These are phyloP conservation scores for Oligophagozyma castellii DNA, from an alignment of 1,139 yeast species.

Conservation along the genomic window DNA sequence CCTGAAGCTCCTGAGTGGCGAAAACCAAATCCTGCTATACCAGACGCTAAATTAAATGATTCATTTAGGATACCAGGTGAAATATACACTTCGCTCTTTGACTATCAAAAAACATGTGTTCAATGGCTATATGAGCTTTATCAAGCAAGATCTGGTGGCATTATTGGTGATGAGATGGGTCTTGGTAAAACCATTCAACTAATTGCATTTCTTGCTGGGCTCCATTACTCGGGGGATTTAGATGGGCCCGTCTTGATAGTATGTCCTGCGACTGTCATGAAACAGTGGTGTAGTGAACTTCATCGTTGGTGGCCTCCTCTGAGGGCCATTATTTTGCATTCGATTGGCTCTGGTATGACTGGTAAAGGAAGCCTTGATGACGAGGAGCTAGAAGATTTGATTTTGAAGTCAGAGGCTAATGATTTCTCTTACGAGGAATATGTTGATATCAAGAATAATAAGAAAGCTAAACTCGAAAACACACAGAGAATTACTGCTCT, in stretches of 20 bases:
- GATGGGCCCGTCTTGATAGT: constrained; percentile 74
- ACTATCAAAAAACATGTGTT: constrained; percentile 87
- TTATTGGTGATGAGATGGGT: constrained; percentile 97
- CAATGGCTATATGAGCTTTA: constrained; percentile 72
- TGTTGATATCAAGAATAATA: constrained; percentile 19
- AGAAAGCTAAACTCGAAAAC: constrained; percentile 17
- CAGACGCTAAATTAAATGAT: constrained; percentile 63
- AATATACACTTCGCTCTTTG: constrained; percentile 71
- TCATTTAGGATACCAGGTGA: constrained; percentile 79
- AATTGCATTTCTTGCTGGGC: constrained; percentile 77
- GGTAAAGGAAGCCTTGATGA: constrained; percentile 29
- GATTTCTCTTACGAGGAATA: constrained; percentile 30
- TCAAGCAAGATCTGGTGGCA: constrained; percentile 83
- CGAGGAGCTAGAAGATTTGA: constrained; percentile 27
- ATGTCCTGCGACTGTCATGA: constrained; percentile 93
- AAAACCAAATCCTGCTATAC: constrained; percentile 61
- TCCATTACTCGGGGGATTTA: constrained; percentile 67
- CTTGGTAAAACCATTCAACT: constrained; percentile 90
- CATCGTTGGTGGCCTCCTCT: constrained; percentile 98
- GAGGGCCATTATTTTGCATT: constrained; percentile 72
- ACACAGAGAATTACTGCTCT: constrained; percentile 18
- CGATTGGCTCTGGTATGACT: constrained; percentile 82
- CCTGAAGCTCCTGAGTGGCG: constrained; percentile 34
- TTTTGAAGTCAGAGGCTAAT: constrained; percentile 35
- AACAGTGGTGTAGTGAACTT: constrained; percentile 91